These are phyloP conservation scores for Aureobasidium pullulans DNA, from an alignment of 2,329 filamentous ascomycete species.

Conservation along the genomic window DNA sequence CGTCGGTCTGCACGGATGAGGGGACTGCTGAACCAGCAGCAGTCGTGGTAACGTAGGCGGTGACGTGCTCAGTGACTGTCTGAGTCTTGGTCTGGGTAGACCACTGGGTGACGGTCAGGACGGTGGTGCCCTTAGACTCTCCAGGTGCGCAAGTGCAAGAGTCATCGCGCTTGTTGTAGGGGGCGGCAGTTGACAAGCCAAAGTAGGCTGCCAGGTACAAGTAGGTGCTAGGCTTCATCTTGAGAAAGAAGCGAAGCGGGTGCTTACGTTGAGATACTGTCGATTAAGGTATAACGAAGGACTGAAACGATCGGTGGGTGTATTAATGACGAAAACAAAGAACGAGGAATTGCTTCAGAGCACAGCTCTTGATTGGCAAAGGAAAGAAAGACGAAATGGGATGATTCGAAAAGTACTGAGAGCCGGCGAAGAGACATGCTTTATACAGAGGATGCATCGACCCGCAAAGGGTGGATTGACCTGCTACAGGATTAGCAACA, in stretches of 20 bases:
- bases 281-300: constrained; percentile 1
- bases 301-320: neutral
- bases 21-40: neutral
- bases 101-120: constrained; percentile 4
- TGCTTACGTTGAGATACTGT: neutral
- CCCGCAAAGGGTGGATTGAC: neutral
- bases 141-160: constrained; percentile 7
- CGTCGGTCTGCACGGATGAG: neutral
- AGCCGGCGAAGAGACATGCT: neutral
- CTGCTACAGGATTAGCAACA: constrained; percentile 8
- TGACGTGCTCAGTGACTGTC: constrained; percentile 1
- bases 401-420: neutral
- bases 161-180: constrained; percentile 7
- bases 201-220: constrained; percentile 9
- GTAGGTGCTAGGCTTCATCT: constrained; percentile 6
- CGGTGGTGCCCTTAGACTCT: neutral
- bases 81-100: neutral
- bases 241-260: neutral
- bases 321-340: neutral
- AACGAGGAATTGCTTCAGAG: constrained; percentile 6
- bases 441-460: neutral
- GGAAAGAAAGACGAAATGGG: constrained; percentile 5
- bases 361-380: constrained; percentile 10
- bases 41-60: constrained; percentile 3
- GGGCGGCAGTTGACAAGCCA: constrained; percentile 3